phyloP scores from a whole-genome alignment of 2,329 filamentous ascomycete genomes.

The Cytospora leucostoma region DNA sequence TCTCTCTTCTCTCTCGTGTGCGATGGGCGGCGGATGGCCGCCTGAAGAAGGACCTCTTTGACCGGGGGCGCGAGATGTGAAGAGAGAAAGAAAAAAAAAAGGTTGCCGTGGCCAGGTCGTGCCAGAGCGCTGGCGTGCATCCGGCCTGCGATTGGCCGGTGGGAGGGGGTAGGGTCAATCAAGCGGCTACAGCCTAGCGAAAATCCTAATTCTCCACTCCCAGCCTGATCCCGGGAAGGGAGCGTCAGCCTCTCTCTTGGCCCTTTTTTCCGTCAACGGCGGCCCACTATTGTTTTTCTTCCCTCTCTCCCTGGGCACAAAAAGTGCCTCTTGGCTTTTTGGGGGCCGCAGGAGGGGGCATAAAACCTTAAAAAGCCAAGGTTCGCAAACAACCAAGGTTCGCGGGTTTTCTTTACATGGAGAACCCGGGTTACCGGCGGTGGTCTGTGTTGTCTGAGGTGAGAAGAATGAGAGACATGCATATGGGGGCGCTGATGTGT shows the following conservation, averaged over 20 bases:
- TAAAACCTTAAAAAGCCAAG: not conserved
- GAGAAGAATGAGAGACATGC: not conserved
- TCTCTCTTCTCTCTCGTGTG: not conserved
- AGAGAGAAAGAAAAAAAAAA: not conserved
- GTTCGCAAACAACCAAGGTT: not conserved
- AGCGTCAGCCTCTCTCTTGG: slow-evolving; percentile 16
- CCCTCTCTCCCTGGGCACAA: too few species aligned
- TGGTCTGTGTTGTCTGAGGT: not conserved
- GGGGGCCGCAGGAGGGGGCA: too few species aligned
- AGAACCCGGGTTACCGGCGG: not conserved
- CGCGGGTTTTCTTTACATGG: slow-evolving; percentile 7
- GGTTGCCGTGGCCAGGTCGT: slow-evolving; percentile 13
- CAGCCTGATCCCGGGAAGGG: slow-evolving; percentile 16
- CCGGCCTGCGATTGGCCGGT: slow-evolving; percentile 11
- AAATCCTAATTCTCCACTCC: slow-evolving; percentile 16
- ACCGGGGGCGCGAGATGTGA: too few species aligned
- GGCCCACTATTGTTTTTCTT: not conserved
- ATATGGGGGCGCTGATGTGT: not conserved
- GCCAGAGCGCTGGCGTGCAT: slow-evolving; percentile 11
- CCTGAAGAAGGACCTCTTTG: not conserved
- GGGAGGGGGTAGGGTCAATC: slow-evolving; percentile 11
- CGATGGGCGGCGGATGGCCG: not conserved
- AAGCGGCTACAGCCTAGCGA: slow-evolving; percentile 24
- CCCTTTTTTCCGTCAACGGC: slow-evolving; percentile 4
- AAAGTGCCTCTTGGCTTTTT: too few species aligned